Conservation (phyloP, 306 rosid species). For the Glycine latifolia region DNA sequence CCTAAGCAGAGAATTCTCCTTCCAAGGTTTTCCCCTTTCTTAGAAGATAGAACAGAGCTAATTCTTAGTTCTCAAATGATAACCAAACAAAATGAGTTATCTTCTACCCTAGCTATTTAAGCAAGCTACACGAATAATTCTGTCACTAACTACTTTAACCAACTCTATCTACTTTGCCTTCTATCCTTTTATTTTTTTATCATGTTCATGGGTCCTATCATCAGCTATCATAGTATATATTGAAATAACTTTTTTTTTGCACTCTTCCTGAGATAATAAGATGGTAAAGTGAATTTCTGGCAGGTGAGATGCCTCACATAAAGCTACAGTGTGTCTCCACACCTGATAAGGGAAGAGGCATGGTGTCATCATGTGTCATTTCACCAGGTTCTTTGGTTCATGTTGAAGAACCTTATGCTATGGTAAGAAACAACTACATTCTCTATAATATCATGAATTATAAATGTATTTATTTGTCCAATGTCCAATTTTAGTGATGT, state of each 20-base stretch:
- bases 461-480: neutral
- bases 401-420: constrained; percentile 79
- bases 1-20: neutral
- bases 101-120: neutral
- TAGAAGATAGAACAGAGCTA: neutral
- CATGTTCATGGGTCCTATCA: neutral
- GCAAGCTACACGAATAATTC: neutral
- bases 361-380: constrained; percentile 66
- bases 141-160: neutral
- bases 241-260: constrained; percentile 14
- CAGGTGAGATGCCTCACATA: constrained; percentile 66
- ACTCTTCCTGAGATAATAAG: constrained; percentile 40
- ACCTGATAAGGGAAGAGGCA: constrained; percentile 73
- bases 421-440: constrained; percentile 55
- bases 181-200: neutral
- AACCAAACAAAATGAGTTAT: neutral
- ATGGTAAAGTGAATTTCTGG: constrained; percentile 51
- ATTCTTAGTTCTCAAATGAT: constrained; percentile 1
- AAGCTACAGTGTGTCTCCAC: constrained; percentile 62
- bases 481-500: neutral
- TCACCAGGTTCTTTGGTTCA: constrained; percentile 75
- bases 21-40: neutral
- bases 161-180: neutral
- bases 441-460: constrained; percentile 6
- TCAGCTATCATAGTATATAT: constrained; percentile 7